Percentiles rank a stretch among this genome's conserved stretches.
Evolutionary conservation across 129 eudicot species (phyloP).

Genomic region (Scalesia atractyloides): DNA sequence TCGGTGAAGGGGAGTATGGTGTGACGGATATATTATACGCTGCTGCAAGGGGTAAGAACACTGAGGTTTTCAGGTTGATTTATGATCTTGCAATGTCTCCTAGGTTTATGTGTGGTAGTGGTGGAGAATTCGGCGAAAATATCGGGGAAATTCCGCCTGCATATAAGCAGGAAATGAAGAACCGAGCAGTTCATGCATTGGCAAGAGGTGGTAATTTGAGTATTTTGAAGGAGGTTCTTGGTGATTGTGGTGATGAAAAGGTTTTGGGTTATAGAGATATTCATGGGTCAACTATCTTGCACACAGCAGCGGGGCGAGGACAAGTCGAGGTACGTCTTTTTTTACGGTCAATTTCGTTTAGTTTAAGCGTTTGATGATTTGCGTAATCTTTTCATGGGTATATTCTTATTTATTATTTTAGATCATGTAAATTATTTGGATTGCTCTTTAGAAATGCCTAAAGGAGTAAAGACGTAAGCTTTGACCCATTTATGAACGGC

Average conservation of each 20-base stretch:
- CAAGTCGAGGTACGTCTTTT: conserved; percentile 65
- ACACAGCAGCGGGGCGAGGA: conserved; percentile 90
- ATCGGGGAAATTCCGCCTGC: conserved; percentile 60
- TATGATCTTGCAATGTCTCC: conserved; percentile 68
- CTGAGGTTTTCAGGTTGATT: conserved; percentile 69
- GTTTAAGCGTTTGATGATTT: conserved; percentile 1
- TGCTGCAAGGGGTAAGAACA: conserved; percentile 79
- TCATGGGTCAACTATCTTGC: conserved; percentile 77
- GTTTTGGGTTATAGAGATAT: conserved; percentile 69
- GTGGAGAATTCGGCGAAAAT: conserved; percentile 46
- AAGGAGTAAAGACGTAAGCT: not conserved
- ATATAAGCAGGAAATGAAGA: conserved; percentile 83
- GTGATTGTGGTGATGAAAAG: conserved; percentile 47
- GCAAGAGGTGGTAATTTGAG: conserved; percentile 84
- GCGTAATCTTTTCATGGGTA: not conserved
- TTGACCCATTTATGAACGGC: not conserved
- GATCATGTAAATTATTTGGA: not conserved
- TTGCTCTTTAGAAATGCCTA: not conserved
- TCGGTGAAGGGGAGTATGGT: conserved; percentile 96
- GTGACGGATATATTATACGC: conserved; percentile 90
- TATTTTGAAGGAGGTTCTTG: conserved; percentile 68
- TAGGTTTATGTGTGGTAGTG: conserved; percentile 50
- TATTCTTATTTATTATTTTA: not conserved
- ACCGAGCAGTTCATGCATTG: conserved; percentile 86
- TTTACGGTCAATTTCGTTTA: not conserved